Conservation (phyloP, 129 eudicot species). For the Chrysanthemum seticuspe region DNA sequence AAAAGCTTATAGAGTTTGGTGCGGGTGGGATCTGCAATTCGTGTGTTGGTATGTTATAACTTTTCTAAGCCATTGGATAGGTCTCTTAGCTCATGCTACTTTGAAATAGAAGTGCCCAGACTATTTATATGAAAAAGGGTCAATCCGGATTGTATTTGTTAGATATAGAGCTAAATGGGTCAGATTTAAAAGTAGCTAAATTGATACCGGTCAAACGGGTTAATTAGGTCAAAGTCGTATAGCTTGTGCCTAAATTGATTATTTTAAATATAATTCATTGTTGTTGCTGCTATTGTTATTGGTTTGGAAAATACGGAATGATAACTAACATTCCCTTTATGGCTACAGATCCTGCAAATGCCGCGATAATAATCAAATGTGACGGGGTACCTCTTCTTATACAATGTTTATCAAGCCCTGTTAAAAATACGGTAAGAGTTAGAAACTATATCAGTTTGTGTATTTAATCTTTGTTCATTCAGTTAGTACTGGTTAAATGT, state of each 20-base stretch:
- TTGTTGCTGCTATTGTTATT: background rate
- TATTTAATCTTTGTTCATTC: background rate
- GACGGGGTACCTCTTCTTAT: slow-evolving; percentile 71
- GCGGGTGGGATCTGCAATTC: slow-evolving; percentile 91
- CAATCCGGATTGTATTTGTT: background rate
- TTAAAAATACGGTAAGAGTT: slow-evolving; percentile 68
- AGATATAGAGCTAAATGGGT: background rate
- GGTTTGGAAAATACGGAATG: background rate
- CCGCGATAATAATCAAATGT: slow-evolving; percentile 56
- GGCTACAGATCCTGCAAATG: slow-evolving; percentile 72
- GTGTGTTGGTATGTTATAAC: slow-evolving; percentile 52
- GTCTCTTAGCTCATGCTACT: background rate
- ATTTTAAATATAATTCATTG: background rate
- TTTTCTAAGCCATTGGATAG: background rate
- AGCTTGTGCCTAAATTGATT: background rate
- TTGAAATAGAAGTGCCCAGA: background rate
- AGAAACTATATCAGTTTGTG: background rate
- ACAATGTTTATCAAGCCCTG: slow-evolving; percentile 88
- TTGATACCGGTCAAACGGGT: background rate
- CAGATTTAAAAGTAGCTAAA: too few relatives aligned
- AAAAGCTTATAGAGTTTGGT: slow-evolving; percentile 87
- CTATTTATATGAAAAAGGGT: background rate
- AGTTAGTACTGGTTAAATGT: background rate
- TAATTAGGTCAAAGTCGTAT: background rate
- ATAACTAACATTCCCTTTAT: background rate